These are phyloP conservation scores for Phylloporus sp. DNA, from an alignment of 768 basidiomycete species.

Conservation along the genomic window DNA sequence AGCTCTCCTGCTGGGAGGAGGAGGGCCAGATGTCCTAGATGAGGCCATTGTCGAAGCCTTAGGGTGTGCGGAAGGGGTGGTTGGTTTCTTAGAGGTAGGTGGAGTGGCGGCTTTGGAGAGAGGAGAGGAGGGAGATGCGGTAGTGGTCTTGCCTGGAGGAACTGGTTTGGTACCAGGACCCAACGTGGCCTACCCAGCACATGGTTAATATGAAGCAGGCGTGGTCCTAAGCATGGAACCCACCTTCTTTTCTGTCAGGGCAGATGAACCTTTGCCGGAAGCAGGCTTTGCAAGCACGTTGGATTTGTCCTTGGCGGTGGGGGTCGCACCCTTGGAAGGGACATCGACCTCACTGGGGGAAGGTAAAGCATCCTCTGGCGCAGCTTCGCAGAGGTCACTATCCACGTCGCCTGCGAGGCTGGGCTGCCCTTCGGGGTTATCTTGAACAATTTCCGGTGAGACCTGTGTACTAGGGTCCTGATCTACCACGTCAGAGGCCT, in stretches of 20 bases:
- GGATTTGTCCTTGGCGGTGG: constrained; percentile 30
- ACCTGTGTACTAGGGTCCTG: constrained; percentile 22
- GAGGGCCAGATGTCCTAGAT: constrained; percentile 29
- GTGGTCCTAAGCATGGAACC: constrained; percentile 22
- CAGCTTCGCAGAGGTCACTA: constrained; percentile 18
- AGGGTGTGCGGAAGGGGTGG: constrained; percentile 27
- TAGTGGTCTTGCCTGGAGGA: constrained; percentile 40
- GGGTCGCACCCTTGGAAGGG: constrained; percentile 26
- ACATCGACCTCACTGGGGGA: constrained; percentile 24
- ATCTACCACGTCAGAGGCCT: constrained; percentile 35
- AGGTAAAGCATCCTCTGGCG: constrained; percentile 22
- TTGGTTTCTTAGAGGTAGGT: constrained; percentile 28
- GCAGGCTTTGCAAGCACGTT: constrained; percentile 40
- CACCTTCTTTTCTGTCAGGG: constrained; percentile 68
- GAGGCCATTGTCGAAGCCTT: constrained; percentile 34
- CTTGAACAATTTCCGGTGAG: constrained; percentile 19
- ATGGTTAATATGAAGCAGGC: constrained; percentile 26
- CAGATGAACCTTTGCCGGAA: constrained; percentile 44
- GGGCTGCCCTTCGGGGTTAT: constrained; percentile 13
- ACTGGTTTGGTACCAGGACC: constrained; percentile 50
- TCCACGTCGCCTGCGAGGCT: constrained; percentile 11
- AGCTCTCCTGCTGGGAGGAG: constrained; percentile 31
- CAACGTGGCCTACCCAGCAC: constrained; percentile 55
- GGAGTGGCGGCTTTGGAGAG: constrained; percentile 30
- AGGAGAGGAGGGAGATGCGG: constrained; percentile 29